Percentiles rank a stretch among this genome's conserved stretches.
Conservation (phyloP, 805 yeast species). For the Vanderwaltozyma tropicalis region DNA sequence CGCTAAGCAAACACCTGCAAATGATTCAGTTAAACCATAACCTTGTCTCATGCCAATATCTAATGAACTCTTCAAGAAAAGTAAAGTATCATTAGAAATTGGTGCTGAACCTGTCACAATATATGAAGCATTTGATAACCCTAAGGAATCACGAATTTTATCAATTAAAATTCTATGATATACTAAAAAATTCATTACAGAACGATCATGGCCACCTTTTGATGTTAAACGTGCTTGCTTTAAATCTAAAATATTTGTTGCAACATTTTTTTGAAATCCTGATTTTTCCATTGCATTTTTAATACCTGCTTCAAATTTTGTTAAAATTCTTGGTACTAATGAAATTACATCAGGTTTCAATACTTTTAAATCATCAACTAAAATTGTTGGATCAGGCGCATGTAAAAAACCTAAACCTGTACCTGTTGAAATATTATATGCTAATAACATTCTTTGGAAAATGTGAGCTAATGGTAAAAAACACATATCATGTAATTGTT, state of each 20-base stretch:
- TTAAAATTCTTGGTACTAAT: constrained; percentile 55
- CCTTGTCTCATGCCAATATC: constrained; percentile 53
- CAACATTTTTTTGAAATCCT: constrained; percentile 15
- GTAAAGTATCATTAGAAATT: constrained; percentile 48
- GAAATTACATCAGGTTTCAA: constrained; percentile 44
- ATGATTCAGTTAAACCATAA: constrained; percentile 65
- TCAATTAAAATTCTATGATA: constrained; percentile 29
- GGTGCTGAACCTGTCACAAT: constrained; percentile 61
- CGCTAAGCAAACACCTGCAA: constrained; percentile 46
- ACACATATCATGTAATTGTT: constrained; percentile 28
- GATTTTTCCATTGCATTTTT: constrained; percentile 31
- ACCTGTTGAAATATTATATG: constrained; percentile 38
- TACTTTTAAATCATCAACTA: constrained; percentile 48
- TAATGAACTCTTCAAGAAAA: constrained; percentile 52
- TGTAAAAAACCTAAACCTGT: constrained; percentile 46
- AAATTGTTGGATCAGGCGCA: constrained; percentile 38
- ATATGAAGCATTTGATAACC: constrained; percentile 35
- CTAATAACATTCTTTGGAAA: constrained; percentile 39
- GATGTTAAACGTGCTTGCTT: constrained; percentile 16
- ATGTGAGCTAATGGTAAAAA: constrained; percentile 54
- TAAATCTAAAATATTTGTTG: constrained; percentile 17
- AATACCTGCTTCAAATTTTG: constrained; percentile 51
- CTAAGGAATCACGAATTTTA: constrained; percentile 38
- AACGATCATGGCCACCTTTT: constrained; percentile 32
- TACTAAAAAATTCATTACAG: constrained; percentile 28